Base-by-base conservation (phyloP, 1,284 basidiomycete genomes). In the Violaceomyces palustris region DNA sequence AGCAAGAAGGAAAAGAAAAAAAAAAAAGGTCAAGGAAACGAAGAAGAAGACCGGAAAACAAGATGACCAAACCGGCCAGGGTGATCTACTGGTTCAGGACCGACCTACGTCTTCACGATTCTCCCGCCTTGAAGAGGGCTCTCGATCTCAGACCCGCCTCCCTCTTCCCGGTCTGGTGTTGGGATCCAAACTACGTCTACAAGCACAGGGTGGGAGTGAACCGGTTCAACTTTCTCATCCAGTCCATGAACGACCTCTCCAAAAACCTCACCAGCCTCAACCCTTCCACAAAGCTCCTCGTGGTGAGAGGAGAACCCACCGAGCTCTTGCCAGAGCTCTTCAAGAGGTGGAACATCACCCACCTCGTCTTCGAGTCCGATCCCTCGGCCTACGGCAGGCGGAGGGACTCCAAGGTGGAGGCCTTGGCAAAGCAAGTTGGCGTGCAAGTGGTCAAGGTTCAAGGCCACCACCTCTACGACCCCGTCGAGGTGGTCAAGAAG, bases 51-150 rank as follows among this genome's bases (percentile, higher is more conserved):
- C n/a, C n/a, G n/a, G n/a, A n/a, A n/a, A 30, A 12, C 44, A 45
- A 11, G 19, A 51, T 57, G 54, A 45, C 54, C 17, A 58, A 58
- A 22, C 33, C 51, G 4, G 45, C 58, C 10, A 44, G 75, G 28
- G 75, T 78, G 4, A 49, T 79, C 9, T 77, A 77, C 56, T 78
- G 77, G 78, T 79, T 78, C 67, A 66, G 78, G 26, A 77, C 78
- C 19, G 79, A 80, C 62, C 65, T 79, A 26, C 74, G 79, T 30
- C 59, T 78, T 17, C 76, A 78, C 58, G 79, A 79, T 42, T 78
- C 77, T 6, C 78, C 78, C 5, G 77, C 78, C 0, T 69, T 79
- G 9, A 60, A 65, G 23, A 73, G 72, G 21, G 78, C 77, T 1
- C 63, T 79, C 10, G 66, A 64, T 14, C 66, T 79, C 19, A 65